A percentile compares a stretch with the other conserved stretches of the same genome.
Evolutionary conservation across 2,329 filamentous ascomycete genomes (phyloP).

Genomic region (Microascus cirrosus): DNA sequence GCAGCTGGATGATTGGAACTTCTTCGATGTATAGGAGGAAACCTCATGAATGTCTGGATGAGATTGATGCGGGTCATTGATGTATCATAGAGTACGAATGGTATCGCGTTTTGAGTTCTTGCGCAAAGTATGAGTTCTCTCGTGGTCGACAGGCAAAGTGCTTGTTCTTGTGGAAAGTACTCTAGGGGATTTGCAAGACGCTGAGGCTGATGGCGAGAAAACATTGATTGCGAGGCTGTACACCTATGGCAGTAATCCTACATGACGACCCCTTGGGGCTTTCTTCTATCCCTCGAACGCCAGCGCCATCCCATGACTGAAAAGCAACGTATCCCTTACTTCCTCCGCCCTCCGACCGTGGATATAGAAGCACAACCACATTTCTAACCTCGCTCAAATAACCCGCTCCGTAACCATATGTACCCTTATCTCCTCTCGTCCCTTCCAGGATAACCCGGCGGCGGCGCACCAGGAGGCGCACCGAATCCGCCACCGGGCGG

Average conservation of each 20-base stretch:
- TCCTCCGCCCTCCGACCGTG: neutral
- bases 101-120: neutral
- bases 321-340: neutral
- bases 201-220: neutral
- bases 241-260: neutral
- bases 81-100: neutral
- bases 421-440: neutral
- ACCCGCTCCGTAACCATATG: neutral
- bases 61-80: neutral
- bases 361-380: neutral
- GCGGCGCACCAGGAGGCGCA: conserved; percentile 7
- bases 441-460: conserved; percentile 12
- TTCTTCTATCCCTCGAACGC: neutral
- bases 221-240: neutral
- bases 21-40: neutral
- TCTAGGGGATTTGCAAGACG: neutral
- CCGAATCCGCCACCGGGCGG: neutral
- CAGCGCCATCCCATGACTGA: neutral
- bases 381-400: neutral
- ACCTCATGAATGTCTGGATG: neutral
- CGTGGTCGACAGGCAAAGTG: no score
- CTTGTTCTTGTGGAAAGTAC: neutral
- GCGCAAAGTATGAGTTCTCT: neutral
- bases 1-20: neutral
- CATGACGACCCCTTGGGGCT: neutral